Evolutionary conservation across 2,329 filamentous ascomycete species (phyloP).

Genomic region (Lecanicillium sp.): DNA sequence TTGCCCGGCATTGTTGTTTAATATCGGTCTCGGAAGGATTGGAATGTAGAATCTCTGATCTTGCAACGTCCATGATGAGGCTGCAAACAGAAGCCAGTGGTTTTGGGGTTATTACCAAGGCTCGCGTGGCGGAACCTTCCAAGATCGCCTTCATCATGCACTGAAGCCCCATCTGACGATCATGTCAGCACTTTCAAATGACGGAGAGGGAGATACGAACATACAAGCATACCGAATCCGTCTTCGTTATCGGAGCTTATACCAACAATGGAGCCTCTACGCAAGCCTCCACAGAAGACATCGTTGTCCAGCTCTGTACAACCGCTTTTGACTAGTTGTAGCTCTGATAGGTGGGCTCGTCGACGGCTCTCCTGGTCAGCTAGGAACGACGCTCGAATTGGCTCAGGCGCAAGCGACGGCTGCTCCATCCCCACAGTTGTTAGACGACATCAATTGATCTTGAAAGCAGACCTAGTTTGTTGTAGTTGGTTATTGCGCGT

Average conservation of each 20-base stretch:
- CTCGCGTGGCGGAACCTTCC: slow-evolving; percentile 21
- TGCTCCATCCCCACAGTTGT: not conserved
- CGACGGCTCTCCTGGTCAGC: slow-evolving; percentile 33
- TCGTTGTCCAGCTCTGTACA: slow-evolving; percentile 43
- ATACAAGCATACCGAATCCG: slow-evolving; percentile 41
- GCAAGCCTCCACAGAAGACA: slow-evolving; percentile 41
- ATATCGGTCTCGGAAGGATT: not conserved
- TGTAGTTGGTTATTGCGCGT: not conserved
- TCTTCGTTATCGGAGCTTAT: slow-evolving; percentile 47
- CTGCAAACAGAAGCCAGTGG: slow-evolving; percentile 24
- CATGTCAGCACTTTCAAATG: not conserved
- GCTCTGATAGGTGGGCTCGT: slow-evolving; percentile 24
- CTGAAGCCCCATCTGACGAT: slow-evolving; percentile 41
- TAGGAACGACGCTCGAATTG: slow-evolving; percentile 38
- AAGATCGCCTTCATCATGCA: slow-evolving; percentile 37
- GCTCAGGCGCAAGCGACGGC: slow-evolving; percentile 18
- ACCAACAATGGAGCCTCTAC: slow-evolving; percentile 47
- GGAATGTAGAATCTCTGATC: not conserved
- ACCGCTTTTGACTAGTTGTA: slow-evolving; percentile 35
- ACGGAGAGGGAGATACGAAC: slow-evolving; percentile 17
- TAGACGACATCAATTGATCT: no score
- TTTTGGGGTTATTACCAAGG: slow-evolving; percentile 44
- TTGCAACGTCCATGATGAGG: not conserved
- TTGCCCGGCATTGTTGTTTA: slow-evolving; percentile 22
- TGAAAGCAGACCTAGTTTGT: no score